These are phyloP conservation scores for Paspalum notatum DNA, from an alignment of 176 grass and related monocot species.

Conservation along the genomic window DNA sequence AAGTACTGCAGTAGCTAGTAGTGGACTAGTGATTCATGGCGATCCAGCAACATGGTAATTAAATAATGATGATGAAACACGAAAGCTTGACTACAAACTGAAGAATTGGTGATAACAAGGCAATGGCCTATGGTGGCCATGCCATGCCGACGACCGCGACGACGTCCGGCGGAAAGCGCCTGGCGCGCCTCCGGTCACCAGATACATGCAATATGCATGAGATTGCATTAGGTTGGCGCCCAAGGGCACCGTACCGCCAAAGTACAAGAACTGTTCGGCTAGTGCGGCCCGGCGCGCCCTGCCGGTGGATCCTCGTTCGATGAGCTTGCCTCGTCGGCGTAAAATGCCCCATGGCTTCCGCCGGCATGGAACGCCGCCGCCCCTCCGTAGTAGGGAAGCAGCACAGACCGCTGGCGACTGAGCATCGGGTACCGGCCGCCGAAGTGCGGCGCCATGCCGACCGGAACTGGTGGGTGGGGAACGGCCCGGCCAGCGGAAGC, in stretches of 20 bases:
- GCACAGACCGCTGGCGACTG: background rate
- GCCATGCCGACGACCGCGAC: background rate
- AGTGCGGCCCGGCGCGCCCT: background rate
- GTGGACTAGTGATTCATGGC: background rate
- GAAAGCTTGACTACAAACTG: too few relatives aligned
- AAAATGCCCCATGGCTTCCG: background rate
- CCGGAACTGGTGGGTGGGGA: background rate
- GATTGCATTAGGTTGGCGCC: background rate
- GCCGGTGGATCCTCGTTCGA: background rate
- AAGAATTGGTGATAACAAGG: too few relatives aligned
- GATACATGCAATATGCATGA: background rate
- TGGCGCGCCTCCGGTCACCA: background rate
- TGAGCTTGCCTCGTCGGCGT: slow-evolving; percentile 25
- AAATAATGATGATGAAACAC: background rate
- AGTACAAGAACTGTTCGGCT: background rate
- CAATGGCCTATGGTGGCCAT: too few relatives aligned
- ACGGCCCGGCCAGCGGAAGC: background rate
- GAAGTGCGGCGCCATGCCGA: background rate
- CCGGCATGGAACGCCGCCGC: background rate
- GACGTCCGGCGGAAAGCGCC: background rate
- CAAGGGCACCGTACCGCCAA: too few relatives aligned
- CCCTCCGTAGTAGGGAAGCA: background rate
- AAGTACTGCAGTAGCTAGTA: background rate
- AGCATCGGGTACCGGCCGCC: background rate
- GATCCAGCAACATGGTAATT: background rate